phyloP scores from a whole-genome alignment of 75 land plant genomes.

The Isoetes taiwanensis region DNA sequence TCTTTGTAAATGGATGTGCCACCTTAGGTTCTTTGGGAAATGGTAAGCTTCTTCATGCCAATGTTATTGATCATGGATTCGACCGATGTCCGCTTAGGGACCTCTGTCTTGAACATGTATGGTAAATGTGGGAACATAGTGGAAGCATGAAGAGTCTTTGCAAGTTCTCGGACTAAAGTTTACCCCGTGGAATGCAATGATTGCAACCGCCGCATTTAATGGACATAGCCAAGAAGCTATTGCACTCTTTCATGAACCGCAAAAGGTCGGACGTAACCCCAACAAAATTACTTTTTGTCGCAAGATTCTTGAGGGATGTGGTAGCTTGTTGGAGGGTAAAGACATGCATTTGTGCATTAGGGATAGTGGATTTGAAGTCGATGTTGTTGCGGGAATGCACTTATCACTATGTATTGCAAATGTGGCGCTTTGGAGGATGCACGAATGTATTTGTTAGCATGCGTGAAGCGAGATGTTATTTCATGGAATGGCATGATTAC shows the following conservation, averaged over 20 bases:
- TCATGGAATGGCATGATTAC: slow-evolving; percentile 42
- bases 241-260: no score
- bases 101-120: neutral
- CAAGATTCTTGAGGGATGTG: no score
- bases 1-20: neutral
- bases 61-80: neutral
- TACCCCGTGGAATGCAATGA: no score
- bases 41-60: neutral
- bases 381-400: slow-evolving; percentile 5
- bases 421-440: slow-evolving; percentile 6
- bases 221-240: no score
- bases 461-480: slow-evolving; percentile 22
- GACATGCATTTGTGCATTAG: no score
- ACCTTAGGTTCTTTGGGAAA: neutral
- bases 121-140: neutral
- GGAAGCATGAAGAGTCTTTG: neutral
- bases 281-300: no score
- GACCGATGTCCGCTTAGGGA: neutral
- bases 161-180: neutral
- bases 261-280: no score
- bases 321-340: neutral
- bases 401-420: slow-evolving; percentile 2
- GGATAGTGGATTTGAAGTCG: no score
- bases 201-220: no score
- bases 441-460: neutral